A percentile compares a stretch with the other conserved stretches of the same genome.
Conservation (phyloP, 306 rosid species). For the Lotus japonicus region DNA sequence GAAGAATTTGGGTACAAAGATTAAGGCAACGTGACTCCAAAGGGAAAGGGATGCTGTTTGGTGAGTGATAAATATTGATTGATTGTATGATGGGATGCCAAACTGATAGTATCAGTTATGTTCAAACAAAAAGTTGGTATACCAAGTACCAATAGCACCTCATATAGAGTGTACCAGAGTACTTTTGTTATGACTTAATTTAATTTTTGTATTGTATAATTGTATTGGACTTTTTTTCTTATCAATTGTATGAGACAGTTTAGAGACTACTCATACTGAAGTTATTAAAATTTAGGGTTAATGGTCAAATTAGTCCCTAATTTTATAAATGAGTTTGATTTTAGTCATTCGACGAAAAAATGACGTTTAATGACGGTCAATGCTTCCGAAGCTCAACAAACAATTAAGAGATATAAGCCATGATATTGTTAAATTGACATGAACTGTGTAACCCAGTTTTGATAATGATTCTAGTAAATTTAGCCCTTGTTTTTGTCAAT, state of each 20-base stretch:
- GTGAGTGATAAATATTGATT: slow-evolving; percentile 38
- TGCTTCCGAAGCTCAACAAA: not conserved
- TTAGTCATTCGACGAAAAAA: too few species aligned
- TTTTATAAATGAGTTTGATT: too few species aligned
- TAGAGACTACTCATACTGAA: too few species aligned
- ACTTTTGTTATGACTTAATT: not conserved
- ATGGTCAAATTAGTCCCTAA: too few species aligned
- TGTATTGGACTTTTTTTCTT: too few species aligned
- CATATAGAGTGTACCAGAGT: not conserved
- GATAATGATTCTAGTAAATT: slow-evolving; percentile 50
- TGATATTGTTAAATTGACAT: slow-evolving; percentile 16
- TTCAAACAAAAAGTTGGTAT: slow-evolving; percentile 27
- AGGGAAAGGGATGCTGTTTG: slow-evolving; percentile 50
- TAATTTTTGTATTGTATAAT: too few species aligned
- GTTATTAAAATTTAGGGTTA: too few species aligned
- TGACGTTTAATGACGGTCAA: too few species aligned
- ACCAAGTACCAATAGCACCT: slow-evolving; percentile 16
- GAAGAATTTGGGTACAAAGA: slow-evolving; percentile 11
- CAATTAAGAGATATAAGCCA: not conserved
- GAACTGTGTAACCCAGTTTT: slow-evolving; percentile 41
- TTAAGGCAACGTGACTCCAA: slow-evolving; percentile 40
- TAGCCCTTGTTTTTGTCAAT: slow-evolving; percentile 63
- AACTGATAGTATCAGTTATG: slow-evolving; percentile 16
- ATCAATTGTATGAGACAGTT: too few species aligned
- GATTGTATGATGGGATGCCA: slow-evolving; percentile 33